Evolutionary conservation across 352 stramenopile genomes (phyloP), one percentile per base, ranked within the genome.

Genomic region (Pythium angustatum): DNA sequence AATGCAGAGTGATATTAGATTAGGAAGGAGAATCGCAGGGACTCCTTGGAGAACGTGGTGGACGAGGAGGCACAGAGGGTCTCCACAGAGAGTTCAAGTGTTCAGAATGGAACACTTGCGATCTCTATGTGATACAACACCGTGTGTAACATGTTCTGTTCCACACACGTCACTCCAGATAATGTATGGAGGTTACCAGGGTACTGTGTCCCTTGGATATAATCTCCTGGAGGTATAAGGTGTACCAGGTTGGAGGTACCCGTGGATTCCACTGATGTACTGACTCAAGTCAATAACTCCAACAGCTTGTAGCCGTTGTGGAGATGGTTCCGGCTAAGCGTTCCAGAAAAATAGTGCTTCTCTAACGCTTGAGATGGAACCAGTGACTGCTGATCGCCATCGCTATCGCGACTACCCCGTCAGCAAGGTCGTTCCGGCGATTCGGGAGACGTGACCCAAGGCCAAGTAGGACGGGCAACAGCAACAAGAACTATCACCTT

Each of bases 131-230:
- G 43, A 49, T 49, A 49, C n/a, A 49, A 28, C 26, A 3, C 3
- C 5, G 10, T 6, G n/a, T 26, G 5, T 28, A 5, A 49, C 3
- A 21, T 8, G 28, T 8, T 5, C 43, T 9, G n/a, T 28, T 6
- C 43, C 43, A 28, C 14, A 8, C 43, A 5, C 28, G 19, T 8
- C n/a, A 28, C 43, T 19, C 19, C 43, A 3, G n/a, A 49, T 49
- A 17, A 30, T 28, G 8, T 49, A 5, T 49, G 12, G 43, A 14
- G 43, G 43, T 49, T 8, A 28, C 43, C 14, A 26, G 7, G 43
- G 43, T 28, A 44, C 36, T 44, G 36, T 44, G 7, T 44, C 43
- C n/a, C n/a, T 28, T 49, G 43, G n/a, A 28, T 49, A 49, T 49
- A 8, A 28, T 30, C n/a, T 28, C 14, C 21, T 19, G 14, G 36